Conservation (phyloP, 768 basidiomycete species). For the Russula sp. region DNA sequence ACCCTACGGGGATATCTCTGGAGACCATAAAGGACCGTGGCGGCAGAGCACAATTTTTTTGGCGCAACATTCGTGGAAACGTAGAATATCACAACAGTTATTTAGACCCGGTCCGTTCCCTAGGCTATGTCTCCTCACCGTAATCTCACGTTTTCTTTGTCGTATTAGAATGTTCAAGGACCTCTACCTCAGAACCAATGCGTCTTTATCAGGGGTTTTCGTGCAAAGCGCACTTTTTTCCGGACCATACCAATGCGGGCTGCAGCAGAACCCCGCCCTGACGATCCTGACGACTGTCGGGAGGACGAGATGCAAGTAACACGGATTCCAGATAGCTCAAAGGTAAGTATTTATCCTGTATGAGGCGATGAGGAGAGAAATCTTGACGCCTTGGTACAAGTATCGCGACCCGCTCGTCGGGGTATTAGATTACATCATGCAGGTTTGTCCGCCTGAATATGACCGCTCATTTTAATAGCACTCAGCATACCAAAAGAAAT, state of each 20-base stretch:
- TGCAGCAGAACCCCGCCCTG: constrained; percentile 11
- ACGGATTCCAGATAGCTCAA: not conserved
- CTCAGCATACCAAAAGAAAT: not conserved
- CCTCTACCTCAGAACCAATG: constrained; percentile 11
- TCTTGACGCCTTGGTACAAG: not conserved
- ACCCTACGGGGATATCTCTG: not conserved
- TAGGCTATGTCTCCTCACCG: not conserved
- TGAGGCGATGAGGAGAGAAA: not conserved
- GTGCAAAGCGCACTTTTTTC: constrained; percentile 11
- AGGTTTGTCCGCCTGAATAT: constrained; percentile 4
- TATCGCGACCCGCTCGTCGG: constrained; percentile 17
- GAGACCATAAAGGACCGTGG: too few species aligned
- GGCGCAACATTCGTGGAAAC: not conserved
- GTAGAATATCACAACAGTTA: not conserved
- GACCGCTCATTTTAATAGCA: not conserved
- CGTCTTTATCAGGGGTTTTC: constrained; percentile 16
- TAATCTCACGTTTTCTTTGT: not conserved
- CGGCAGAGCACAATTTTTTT: not conserved
- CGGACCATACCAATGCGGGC: not conserved
- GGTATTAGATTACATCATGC: constrained; percentile 16
- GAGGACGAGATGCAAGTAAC: not conserved
- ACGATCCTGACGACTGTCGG: not conserved
- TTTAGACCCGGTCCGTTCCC: not conserved
- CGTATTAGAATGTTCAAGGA: not conserved
- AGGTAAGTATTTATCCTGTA: not conserved